Conservation (phyloP, 1,139 yeast genomes). For the Keqinozyma sinolaborantium region DNA sequence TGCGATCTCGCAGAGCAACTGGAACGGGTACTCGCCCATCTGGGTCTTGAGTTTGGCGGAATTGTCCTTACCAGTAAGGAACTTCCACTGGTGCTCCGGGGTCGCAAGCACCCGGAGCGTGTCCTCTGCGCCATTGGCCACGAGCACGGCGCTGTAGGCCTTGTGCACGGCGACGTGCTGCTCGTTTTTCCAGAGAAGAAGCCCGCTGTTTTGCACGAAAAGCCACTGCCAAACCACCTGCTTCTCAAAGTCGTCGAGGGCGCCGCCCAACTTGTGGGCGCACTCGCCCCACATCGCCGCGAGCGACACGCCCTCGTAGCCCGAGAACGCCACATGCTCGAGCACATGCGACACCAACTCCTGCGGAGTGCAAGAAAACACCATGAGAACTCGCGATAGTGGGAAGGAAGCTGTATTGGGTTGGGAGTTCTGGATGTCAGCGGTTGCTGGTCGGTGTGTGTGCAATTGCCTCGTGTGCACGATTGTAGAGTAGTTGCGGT, state of each 20-base stretch:
- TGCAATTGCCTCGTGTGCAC: too few relatives aligned
- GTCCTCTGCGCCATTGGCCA: constrained; percentile 8
- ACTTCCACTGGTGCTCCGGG: constrained; percentile 39
- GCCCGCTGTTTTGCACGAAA: constrained; percentile 19
- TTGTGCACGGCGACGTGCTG: constrained; percentile 7
- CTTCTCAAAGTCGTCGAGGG: constrained; percentile 32
- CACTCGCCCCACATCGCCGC: constrained; percentile 29
- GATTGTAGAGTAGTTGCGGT: too few relatives aligned
- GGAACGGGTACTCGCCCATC: constrained; percentile 41
- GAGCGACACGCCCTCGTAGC: constrained; percentile 27
- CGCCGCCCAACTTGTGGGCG: constrained; percentile 15
- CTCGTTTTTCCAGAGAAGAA: constrained; percentile 13
- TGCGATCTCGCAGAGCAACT: constrained; percentile 48
- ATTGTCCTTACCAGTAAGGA: constrained; percentile 35
- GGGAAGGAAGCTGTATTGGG: too few relatives aligned
- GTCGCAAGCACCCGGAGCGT: constrained; percentile 28
- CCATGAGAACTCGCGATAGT: too few relatives aligned
- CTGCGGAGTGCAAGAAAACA: constrained; percentile 24
- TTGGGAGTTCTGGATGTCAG: too few relatives aligned
- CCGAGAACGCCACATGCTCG: constrained; percentile 34
- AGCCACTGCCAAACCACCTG: constrained; percentile 41
- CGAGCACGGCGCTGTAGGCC: constrained; percentile 17
- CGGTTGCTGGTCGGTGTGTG: too few relatives aligned
- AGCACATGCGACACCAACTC: constrained; percentile 25
- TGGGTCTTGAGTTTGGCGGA: constrained; percentile 28